These are phyloP conservation scores for Candida pseudocylindracea DNA, from an alignment of 1,139 yeast species.

Conservation along the genomic window DNA sequence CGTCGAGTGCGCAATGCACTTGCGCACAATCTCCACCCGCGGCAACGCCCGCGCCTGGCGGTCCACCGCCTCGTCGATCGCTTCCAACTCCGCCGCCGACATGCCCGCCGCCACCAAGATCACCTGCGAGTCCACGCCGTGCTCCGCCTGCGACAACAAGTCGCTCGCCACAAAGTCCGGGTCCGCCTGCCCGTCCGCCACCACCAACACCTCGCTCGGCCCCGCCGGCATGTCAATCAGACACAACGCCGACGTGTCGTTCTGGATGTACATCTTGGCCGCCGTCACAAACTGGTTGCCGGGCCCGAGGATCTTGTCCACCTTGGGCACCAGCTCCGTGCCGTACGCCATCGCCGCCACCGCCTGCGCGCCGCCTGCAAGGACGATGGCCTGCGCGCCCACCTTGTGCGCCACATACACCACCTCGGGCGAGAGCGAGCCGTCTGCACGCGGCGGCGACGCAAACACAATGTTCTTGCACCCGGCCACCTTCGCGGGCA, in stretches of 20 bases:
- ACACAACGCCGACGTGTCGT: constrained; percentile 85
- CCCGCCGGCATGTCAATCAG: constrained; percentile 99
- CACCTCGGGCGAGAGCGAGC: constrained; percentile 88
- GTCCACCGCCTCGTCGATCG: constrained; percentile 63
- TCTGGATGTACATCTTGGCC: constrained; percentile 93
- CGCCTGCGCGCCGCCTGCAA: constrained; percentile 99
- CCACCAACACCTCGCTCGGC: constrained; percentile 88
- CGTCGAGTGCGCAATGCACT: constrained; percentile 81
- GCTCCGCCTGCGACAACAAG: constrained; percentile 93
- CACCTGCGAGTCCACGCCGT: constrained; percentile 95
- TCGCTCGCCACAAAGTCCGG: constrained; percentile 94
- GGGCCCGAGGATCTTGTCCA: constrained; percentile 94
- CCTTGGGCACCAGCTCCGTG: constrained; percentile 76
- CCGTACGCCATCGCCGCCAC: constrained; percentile 98
- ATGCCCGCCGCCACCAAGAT: constrained; percentile 69
- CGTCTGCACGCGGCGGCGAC: constrained; percentile 93
- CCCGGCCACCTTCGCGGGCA: constrained; percentile 98
- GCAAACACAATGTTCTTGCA: constrained; percentile 88
- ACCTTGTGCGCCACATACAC: constrained; percentile 93
- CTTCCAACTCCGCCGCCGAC: constrained; percentile 30
- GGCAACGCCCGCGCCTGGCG: constrained; percentile 74
- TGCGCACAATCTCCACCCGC: constrained; percentile 79
- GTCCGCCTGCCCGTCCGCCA: constrained; percentile 74
- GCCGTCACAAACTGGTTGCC: constrained; percentile 99
- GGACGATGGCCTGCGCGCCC: constrained; percentile 72